phyloP scores from a whole-genome alignment of 768 basidiomycete genomes.

The Agrocybe pediades region DNA sequence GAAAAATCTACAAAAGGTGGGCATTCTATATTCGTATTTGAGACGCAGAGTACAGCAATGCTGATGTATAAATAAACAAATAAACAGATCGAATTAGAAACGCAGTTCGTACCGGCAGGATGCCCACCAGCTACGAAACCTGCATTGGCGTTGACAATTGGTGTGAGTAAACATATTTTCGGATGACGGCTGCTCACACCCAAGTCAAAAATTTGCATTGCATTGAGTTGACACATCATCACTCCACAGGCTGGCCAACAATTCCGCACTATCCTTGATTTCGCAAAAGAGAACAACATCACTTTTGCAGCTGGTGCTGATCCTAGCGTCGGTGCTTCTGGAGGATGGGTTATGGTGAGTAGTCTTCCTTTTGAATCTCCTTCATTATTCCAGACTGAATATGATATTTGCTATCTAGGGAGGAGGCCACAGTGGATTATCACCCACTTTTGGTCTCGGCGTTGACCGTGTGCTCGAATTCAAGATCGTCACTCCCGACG shows the following conservation, averaged over 20 bases:
- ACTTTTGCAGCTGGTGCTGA: constrained; percentile 20
- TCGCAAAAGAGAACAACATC: constrained; percentile 15
- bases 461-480: constrained; percentile 23
- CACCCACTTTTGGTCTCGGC: constrained; percentile 16
- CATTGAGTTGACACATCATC: not conserved
- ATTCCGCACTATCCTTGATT: constrained; percentile 15
- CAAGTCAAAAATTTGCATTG: constrained; percentile 7
- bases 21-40: not conserved
- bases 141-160: constrained; percentile 20
- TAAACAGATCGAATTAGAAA: constrained; percentile 5
- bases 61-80: too few relatives aligned
- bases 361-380: not conserved
- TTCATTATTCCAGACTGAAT: not conserved
- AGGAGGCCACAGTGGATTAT: constrained; percentile 18
- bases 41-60: not conserved
- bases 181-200: too few relatives aligned
- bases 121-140: constrained; percentile 10
- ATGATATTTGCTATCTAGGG: constrained; percentile 9
- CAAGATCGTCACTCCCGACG: constrained; percentile 45
- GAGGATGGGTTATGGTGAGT: constrained; percentile 21
- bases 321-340: constrained; percentile 20
- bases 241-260: constrained; percentile 16
- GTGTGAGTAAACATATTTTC: constrained; percentile 14
- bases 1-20: constrained; percentile 19
- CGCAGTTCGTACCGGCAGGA: constrained; percentile 10